Base-by-base conservation (phyloP, 2,329 filamentous ascomycete genomes). In the Colletotrichum coccodes region DNA sequence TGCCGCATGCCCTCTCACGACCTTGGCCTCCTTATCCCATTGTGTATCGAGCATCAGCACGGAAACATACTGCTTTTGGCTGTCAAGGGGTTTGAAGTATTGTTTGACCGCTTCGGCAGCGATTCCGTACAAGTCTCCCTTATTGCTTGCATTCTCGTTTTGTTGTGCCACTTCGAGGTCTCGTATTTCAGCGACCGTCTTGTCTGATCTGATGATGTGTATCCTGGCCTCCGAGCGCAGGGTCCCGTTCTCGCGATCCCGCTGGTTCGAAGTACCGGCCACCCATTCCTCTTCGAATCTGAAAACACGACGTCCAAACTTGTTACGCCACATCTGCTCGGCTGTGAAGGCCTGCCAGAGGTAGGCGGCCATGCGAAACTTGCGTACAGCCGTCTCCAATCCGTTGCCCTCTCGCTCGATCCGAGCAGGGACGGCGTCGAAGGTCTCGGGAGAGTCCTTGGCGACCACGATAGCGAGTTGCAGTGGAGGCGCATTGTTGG, bases 281-380 rank as follows among this genome's bases (percentile, higher is more conserved):
- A 93, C 93, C 96, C 96, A 98, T 77, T 97, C 93, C 79, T 99
- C 96, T 74, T 98, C 96, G 71, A 97, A 95, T 49, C 95, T 88
- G 79, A 98, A 98, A 60, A 89, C 91, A 65, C 95, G 90, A 67
- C 95, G 89, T 11, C 95, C 94, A 73, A 98, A 89, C 70, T 92
- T 93, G 77, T 97, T 93, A 71, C 94, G 91, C 78, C 90, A 92
- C 95, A 98, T 98, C 78, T 98, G 95, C 79, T 99, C 96, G 7
- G 94, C 94, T 0, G 95, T 98, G 76, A 97, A 98, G 8, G 95
- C 94, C 78, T 99, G 96, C 95, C 96, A 98, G 16, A 98, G 85
- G 77, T 98, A 98, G 28, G 94, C 95, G 21, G 94, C 92, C 92
- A 97, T 98, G 71, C 95, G 90, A 78, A 96, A 98, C 78, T 99